Evolutionary conservation across 306 rosid genomes (phyloP), one percentile per base, ranked within the genome.

Genomic region (Biancaea sappan): DNA sequence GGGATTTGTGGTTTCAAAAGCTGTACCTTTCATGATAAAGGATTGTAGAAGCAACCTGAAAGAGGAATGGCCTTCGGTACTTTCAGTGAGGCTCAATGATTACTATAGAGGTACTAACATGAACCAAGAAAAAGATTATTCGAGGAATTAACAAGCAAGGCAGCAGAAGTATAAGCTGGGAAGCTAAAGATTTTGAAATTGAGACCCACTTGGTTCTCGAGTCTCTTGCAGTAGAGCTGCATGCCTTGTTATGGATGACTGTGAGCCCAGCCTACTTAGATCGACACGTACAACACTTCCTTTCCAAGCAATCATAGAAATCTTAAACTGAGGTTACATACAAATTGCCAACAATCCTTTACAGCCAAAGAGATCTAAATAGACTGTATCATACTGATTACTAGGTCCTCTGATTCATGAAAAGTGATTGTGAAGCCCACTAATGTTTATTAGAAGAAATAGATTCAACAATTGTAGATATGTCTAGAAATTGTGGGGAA

Each of bases 241-340:
- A 94, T 54, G 99, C 96, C 40, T 86, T 94, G 62, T 91, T 96
- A 14, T 94, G 99, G 97, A 90, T 94, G 97, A 94, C 97, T 0
- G 88, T 84, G 48, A 94, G 99, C 83, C 97, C 99, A 3, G 82
- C 97, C 61, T 94, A 89, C 91, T 66, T 89, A 58, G 98, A 90
- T 62, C 86, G 98, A n/a, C n/a, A 69, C 91, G 97, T 28, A 87
- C 93, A 2, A 91, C 97, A 16, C 84, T 94, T 75, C 99, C 99
- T 22, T 94, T 85, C 86, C 25, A 84, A 87, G 77, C 85, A 77
- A 63, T 84, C 85, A 4, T 96, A 88, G 64, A 94, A 94, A 85
- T 84, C 91, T 8, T 85, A 82, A 76, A 31, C 69, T 66, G 21
- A 69, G 84, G 64, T 46, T 69, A 53, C 50, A 57, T 72, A 84